phyloP scores from a whole-genome alignment of 371 early-diverging fungal genomes.

The Rhizopus sp. region DNA sequence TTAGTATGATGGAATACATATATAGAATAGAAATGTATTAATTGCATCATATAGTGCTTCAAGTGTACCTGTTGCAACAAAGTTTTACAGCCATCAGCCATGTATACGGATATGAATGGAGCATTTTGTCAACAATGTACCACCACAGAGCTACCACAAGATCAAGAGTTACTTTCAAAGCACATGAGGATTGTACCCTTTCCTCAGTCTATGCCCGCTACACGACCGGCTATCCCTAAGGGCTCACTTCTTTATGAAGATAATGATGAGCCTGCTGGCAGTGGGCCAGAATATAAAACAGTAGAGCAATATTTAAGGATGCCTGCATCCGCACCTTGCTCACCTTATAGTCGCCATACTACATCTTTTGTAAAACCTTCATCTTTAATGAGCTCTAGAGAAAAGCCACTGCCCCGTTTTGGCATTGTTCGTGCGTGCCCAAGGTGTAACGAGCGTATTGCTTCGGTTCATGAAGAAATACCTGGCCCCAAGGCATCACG shows the following conservation, averaged over 20 bases:
- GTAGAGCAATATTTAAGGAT: too few species aligned
- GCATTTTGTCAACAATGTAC: constrained; percentile 37
- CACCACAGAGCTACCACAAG: constrained; percentile 1
- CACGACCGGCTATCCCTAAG: constrained; percentile 1
- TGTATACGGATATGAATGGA: constrained; percentile 32
- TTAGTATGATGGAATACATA: constrained; percentile 8
- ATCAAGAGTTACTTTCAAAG: constrained; percentile 16
- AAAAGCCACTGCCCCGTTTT: constrained; percentile 38
- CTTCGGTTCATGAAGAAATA: constrained; percentile 47
- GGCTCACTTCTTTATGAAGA: constrained; percentile 3
- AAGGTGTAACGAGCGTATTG: constrained; percentile 37
- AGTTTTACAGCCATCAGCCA: constrained; percentile 31
- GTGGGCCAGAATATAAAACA: too few species aligned
- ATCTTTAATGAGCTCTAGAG: constrained; percentile 38
- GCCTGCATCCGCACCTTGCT: too few species aligned
- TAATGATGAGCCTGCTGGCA: neutral
- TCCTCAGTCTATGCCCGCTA: constrained; percentile 13
- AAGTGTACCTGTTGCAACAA: constrained; percentile 39
- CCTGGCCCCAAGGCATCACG: constrained; percentile 46
- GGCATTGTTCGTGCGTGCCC: constrained; percentile 39
- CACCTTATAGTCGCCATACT: too few species aligned
- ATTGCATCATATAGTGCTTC: constrained; percentile 32
- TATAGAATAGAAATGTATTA: constrained; percentile 1
- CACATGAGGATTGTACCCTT: constrained; percentile 43
- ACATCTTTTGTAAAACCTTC: constrained; percentile 27